Conservation (phyloP, 2,329 filamentous ascomycete genomes). For the Cercospora sp. region DNA sequence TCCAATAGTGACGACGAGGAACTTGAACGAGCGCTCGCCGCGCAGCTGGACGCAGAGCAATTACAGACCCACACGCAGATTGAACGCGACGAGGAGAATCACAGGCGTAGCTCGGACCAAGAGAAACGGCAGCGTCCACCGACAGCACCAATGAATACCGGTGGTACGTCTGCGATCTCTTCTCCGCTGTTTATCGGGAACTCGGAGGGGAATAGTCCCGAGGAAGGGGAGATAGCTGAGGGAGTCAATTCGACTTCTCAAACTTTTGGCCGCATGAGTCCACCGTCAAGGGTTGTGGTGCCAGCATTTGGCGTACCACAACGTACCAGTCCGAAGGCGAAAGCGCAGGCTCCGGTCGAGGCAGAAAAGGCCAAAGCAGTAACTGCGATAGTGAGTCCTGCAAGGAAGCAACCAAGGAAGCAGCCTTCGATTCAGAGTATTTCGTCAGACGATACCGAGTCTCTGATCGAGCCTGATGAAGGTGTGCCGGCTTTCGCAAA, state of each 20-base stretch:
- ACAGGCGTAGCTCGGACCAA: not conserved
- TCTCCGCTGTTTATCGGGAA: not conserved
- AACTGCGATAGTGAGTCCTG: not conserved
- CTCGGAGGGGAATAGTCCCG: not conserved
- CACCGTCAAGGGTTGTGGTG: not conserved
- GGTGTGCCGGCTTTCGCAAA: not conserved
- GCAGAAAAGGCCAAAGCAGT: not conserved
- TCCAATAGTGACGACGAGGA: not conserved
- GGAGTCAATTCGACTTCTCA: not conserved
- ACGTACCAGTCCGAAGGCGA: not conserved
- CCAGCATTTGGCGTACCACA: not conserved
- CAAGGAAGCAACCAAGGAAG: not conserved
- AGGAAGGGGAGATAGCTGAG: not conserved
- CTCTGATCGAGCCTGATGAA: not conserved
- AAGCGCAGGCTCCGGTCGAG: not conserved
- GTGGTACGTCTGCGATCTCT: not conserved
- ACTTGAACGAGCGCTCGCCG: not conserved
- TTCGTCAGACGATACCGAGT: constrained; percentile 4
- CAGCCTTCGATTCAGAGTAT: not conserved
- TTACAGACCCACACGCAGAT: not conserved
- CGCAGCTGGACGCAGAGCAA: not conserved
- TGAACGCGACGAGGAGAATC: not conserved
- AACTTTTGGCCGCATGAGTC: not conserved
- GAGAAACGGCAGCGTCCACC: not conserved
- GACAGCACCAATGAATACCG: not conserved